Conservation (phyloP, 352 stramenopile species). For the Globisporangium acanthophoron region DNA sequence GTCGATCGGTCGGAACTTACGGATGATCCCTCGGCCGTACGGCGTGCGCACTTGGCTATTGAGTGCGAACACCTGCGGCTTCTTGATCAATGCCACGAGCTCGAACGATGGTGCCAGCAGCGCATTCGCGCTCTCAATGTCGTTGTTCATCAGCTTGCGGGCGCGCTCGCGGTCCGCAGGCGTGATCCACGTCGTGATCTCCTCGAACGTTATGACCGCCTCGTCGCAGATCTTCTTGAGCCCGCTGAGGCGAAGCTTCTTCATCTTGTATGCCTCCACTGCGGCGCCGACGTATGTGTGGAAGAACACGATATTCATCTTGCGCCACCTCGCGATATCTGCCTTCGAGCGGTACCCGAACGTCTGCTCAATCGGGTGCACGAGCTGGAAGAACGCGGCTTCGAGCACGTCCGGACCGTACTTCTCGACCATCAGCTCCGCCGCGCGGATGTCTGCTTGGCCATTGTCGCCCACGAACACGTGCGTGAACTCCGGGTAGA, state of each 20-base stretch:
- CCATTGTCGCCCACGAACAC: conserved; percentile 99
- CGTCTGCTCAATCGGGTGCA: conserved; percentile 82
- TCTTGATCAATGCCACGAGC: conserved; percentile 32
- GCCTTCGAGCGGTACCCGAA: conserved; percentile 76
- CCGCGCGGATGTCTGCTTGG: conserved; percentile 89
- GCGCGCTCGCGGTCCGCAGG: conserved; percentile 48
- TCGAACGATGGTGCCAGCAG: conserved; percentile 35
- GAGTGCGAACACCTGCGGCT: conserved; percentile 57
- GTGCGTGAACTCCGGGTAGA: conserved; percentile 98
- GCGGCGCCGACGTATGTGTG: conserved; percentile 87
- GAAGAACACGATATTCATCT: conserved; percentile 91
- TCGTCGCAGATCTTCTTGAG: conserved; percentile 70
- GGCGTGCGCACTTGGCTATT: conserved; percentile 58
- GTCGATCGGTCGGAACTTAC: conserved; percentile 61
- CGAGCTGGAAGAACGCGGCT: conserved; percentile 86
- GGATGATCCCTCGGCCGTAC: conserved; percentile 59
- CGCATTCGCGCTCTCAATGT: conserved; percentile 59
- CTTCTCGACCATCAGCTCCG: conserved; percentile 85
- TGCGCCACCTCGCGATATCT: conserved; percentile 68
- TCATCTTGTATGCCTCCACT: conserved; percentile 65
- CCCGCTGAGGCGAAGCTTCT: conserved; percentile 58
- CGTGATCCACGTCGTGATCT: conserved; percentile 53
- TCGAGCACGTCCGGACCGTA: conserved; percentile 64
- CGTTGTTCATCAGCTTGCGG: conserved; percentile 59
- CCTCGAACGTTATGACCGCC: conserved; percentile 42